Base-by-base conservation (phyloP, 495 filamentous ascomycete genomes). In the Hypoxylon lienhwacheense region DNA sequence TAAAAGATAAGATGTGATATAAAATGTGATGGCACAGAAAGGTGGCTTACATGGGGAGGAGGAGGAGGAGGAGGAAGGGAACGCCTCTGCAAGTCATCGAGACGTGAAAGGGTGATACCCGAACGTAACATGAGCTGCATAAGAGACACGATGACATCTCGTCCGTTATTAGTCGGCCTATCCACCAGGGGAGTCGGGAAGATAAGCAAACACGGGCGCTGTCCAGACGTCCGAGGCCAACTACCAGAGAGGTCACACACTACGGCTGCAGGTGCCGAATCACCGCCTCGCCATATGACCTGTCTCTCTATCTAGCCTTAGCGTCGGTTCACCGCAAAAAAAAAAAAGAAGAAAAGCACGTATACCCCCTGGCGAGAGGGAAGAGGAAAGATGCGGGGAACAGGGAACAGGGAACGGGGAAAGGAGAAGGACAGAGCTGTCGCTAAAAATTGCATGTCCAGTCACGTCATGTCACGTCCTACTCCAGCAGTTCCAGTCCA, bases 41-140 rank as follows among this genome's bases (percentile, higher is more conserved):
- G n/a, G n/a, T n/a, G n/a, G n/a, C n/a, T n/a, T n/a, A n/a, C n/a
- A n/a, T n/a, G n/a, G n/a, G n/a, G n/a, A n/a, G n/a, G n/a, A n/a
- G n/a, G n/a, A n/a, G n/a, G n/a, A n/a, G n/a, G n/a, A n/a, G n/a
- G n/a, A n/a, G n/a, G n/a, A n/a, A n/a, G n/a, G n/a, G n/a, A n/a
- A n/a, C n/a, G n/a, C 35, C 33, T 33, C 21, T 7, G 34, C 35
- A 25, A 48, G 35, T 34, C 7, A 20, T 29, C 21, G 1, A 42
- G 46, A 39, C 41, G 41, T 41, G 37, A 41, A 12, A 33, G 46
- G 21, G 10, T 15, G 39, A 26, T 36, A 24, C 52, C 42, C 36
- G 46, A 52, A 26, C 41, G 33, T 29, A 34, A 4, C 50, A 56
- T 61, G 52, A 61, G 52, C 53, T 55, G 58, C 58, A 61, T 61